Percentiles rank a stretch among this genome's conserved stretches.
These are phyloP conservation scores for Cyamopsis tetragonoloba DNA, from an alignment of 306 rosid genomes.

Conservation along the genomic window DNA sequence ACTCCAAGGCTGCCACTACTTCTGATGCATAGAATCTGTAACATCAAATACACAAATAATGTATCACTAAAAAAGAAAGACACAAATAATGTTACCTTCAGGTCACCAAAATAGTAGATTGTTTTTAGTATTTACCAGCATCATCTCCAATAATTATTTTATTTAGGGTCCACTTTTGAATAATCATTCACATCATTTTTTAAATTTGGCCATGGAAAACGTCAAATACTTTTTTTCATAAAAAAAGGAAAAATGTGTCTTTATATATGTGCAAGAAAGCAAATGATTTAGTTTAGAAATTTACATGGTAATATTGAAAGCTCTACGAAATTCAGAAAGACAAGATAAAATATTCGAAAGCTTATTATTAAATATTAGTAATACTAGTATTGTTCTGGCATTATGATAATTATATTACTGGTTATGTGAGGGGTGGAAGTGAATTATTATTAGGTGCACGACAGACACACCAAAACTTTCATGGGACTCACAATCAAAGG, in stretches of 20 bases:
- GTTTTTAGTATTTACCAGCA: not conserved
- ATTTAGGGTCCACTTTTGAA: conserved; percentile 6
- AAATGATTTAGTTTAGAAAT: not conserved
- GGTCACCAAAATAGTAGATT: not conserved
- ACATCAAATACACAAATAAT: not conserved
- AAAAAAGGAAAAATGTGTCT: not conserved
- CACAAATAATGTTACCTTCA: not conserved
- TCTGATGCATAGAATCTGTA: conserved; percentile 51
- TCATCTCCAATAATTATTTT: conserved; percentile 7
- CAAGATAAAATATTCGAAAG: not conserved
- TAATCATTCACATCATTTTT: not conserved
- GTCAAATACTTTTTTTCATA: not conserved
- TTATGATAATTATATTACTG: not conserved
- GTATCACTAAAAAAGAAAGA: not conserved
- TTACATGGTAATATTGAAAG: not conserved
- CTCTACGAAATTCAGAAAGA: not conserved
- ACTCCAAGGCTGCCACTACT: conserved; percentile 49
- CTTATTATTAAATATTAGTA: not conserved
- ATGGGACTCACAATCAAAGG: conserved; percentile 29
- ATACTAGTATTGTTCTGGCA: not conserved
- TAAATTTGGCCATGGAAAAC: not conserved
- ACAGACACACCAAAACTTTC: conserved; percentile 30
- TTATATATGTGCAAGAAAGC: not conserved
- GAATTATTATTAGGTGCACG: conserved; percentile 28
- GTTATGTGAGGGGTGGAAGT: conserved; percentile 9